Percentiles rank a stretch among this genome's conserved stretches.
Evolutionary conservation across 2,329 filamentous ascomycete genomes (phyloP).

Genomic region (Calonectria honghensis): DNA sequence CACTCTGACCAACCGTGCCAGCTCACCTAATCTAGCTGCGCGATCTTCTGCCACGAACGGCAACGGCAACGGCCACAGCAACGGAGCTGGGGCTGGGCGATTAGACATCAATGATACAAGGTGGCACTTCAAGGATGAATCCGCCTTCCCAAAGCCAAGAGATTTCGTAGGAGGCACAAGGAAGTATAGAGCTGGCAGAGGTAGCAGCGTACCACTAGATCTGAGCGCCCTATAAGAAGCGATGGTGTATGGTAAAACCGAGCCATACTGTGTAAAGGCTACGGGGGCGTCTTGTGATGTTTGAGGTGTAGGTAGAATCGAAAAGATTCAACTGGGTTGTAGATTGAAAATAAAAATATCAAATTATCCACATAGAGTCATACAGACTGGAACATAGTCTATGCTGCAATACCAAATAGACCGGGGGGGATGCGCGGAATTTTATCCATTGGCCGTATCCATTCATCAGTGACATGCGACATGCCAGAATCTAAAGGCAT

Average conservation of each 20-base stretch:
- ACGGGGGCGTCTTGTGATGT: slow-evolving; percentile 31
- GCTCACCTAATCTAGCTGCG: slow-evolving; percentile 67
- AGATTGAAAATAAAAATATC: slow-evolving; percentile 48
- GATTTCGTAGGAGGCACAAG: slow-evolving; percentile 84
- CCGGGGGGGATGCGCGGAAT: background rate
- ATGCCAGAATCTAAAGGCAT: slow-evolving; percentile 37
- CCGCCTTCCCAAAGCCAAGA: slow-evolving; percentile 87
- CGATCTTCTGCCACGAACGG: slow-evolving; percentile 59
- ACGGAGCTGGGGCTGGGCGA: slow-evolving; percentile 58
- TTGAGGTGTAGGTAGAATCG: slow-evolving; percentile 36
- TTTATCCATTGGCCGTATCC: background rate
- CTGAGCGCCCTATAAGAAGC: slow-evolving; percentile 73
- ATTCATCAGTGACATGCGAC: slow-evolving; percentile 39
- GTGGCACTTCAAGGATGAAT: slow-evolving; percentile 92
- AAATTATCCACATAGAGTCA: slow-evolving; percentile 14
- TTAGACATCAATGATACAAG: slow-evolving; percentile 83
- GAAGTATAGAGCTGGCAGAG: slow-evolving; percentile 91
- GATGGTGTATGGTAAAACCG: slow-evolving; percentile 41
- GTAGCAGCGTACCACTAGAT: slow-evolving; percentile 95
- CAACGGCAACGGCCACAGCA: slow-evolving; percentile 23
- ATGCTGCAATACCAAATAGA: background rate
- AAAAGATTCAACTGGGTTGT: slow-evolving; percentile 26
- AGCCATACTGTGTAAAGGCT: slow-evolving; percentile 19
- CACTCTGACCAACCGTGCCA: slow-evolving; percentile 80
- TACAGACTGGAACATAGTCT: background rate